Evolutionary conservation across 768 basidiomycete species (phyloP), one percentile per base, ranked within the genome.

Genomic region (Naematelia encephala): DNA sequence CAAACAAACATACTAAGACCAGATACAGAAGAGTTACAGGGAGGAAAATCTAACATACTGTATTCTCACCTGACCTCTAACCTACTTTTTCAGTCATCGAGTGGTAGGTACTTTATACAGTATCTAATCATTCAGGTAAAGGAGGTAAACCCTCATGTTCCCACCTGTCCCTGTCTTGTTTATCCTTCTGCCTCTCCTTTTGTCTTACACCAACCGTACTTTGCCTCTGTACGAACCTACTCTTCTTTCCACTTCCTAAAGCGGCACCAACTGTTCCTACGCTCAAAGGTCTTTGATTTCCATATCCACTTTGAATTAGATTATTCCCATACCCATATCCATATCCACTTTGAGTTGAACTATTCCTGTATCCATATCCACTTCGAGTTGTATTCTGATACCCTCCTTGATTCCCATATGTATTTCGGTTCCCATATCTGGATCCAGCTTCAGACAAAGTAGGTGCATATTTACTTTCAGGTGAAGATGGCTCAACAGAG

Each of bases 171-270:
- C 34, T 39, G 8, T 39, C 34, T 39, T 16, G 34, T 8, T 39
- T 39, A 39, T 39, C 34, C 34, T 8, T 39, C 8, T 39, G 8
- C 16, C 34, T 39, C 34, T 16, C 34, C 16, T 39, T 47, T 21
- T 19, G 23, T 19, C 19, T 47, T 8, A 5, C n/a, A 5, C 46
- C 23, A 19, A 5, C 10, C 10, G n/a, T 21, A 12, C 23, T 47
- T 47, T 5, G 46, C 46, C 46, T 47, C 46, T 47, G 46, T 11
- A 19, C 8, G 23, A 47, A 47, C 46, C n/a, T 8, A 5, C 10
- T 12, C 10, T 19, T 28, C 26, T 53, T 64, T 23, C 57, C 64
- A 55, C 60, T 66, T n/a, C 64, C 64, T 28, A 66, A 30, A 4
- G 64, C 60, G 12, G 56, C 54, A 5, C 64, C 64, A 3, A 66